Percentiles rank a stretch among this genome's conserved stretches.
These are phyloP conservation scores for Mucuna pruriens DNA, from an alignment of 306 rosid species.

Conservation along the genomic window DNA sequence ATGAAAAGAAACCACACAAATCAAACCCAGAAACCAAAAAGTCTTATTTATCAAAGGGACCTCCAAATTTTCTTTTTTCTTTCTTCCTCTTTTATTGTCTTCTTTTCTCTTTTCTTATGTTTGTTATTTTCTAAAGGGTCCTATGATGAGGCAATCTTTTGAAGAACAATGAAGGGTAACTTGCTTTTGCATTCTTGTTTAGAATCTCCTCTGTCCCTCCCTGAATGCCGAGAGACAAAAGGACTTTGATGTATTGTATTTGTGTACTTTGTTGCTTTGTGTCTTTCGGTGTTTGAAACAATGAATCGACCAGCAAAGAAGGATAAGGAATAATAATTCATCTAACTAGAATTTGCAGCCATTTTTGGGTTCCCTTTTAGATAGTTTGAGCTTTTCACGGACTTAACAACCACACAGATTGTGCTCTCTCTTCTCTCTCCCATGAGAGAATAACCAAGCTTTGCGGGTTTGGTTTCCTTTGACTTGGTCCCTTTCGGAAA, in stretches of 20 bases:
- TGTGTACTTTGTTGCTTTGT: not conserved
- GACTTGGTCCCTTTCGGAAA: conserved; percentile 30
- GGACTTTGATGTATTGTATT: conserved; percentile 12
- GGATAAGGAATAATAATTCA: not conserved
- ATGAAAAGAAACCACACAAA: not conserved
- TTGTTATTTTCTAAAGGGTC: not conserved
- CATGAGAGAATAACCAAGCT: conserved; percentile 40
- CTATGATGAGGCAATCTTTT: not conserved
- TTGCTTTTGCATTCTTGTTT: not conserved
- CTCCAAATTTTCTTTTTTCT: not conserved
- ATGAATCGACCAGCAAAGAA: conserved; percentile 2
- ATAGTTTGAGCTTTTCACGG: conserved; percentile 37
- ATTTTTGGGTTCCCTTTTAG: conserved; percentile 23
- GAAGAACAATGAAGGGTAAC: not conserved
- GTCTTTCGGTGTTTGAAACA: not conserved
- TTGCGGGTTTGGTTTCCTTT: conserved; percentile 40
- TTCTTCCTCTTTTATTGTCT: not conserved
- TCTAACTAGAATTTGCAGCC: conserved; percentile 24
- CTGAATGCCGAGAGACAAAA: conserved; percentile 35
- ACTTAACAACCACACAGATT: conserved; percentile 27
- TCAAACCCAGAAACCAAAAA: not conserved
- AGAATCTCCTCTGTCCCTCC: conserved; percentile 38
- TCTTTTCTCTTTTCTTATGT: not conserved
- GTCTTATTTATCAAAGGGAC: not conserved
- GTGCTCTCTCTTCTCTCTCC: not conserved